Evolutionary conservation across 495 filamentous ascomycete genomes (phyloP).

Genomic region (Lepraria neglecta): DNA sequence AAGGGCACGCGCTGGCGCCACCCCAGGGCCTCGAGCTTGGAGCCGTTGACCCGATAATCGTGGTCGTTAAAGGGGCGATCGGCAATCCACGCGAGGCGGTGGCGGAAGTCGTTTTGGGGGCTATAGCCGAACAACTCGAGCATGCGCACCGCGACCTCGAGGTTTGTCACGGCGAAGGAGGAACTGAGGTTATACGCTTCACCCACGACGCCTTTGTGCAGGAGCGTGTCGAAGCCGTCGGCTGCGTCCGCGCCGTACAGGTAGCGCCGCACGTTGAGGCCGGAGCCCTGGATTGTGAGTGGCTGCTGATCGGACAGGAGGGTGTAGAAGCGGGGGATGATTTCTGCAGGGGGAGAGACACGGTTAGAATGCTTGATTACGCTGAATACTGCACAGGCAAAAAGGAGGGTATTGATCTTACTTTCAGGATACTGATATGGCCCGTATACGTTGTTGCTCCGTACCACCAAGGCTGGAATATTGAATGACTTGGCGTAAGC

Average conservation of each 20-base stretch:
- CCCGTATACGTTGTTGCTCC: slow-evolving; percentile 75
- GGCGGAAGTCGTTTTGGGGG: not conserved
- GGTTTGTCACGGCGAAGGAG: slow-evolving; percentile 58
- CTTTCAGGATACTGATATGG: slow-evolving; percentile 76
- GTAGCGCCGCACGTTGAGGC: slow-evolving; percentile 59
- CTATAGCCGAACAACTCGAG: slow-evolving; percentile 34
- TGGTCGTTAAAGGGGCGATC: slow-evolving; percentile 72
- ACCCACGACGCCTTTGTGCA: slow-evolving; percentile 60
- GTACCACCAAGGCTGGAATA: slow-evolving; percentile 62
- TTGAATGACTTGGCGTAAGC: slow-evolving; percentile 68
- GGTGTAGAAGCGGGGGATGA: slow-evolving; percentile 68
- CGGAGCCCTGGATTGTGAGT: slow-evolving; percentile 64
- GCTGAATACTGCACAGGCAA: slow-evolving; percentile 19
- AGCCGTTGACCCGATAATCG: slow-evolving; percentile 60
- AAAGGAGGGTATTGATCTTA: slow-evolving; percentile 34
- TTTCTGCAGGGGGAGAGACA: slow-evolving; percentile 52
- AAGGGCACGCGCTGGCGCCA: slow-evolving; percentile 61
- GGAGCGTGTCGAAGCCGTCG: slow-evolving; percentile 71
- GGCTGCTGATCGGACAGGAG: slow-evolving; percentile 52
- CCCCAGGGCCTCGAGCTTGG: slow-evolving; percentile 57
- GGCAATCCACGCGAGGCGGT: slow-evolving; percentile 26
- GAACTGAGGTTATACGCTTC: slow-evolving; percentile 72
- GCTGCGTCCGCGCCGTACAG: slow-evolving; percentile 66
- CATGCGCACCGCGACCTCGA: slow-evolving; percentile 52
- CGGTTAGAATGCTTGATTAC: not conserved